Percentiles rank a stretch among this genome's conserved stretches.
Conservation (phyloP, 2,329 filamentous ascomycete species). For the Trichoderma sp. region DNA sequence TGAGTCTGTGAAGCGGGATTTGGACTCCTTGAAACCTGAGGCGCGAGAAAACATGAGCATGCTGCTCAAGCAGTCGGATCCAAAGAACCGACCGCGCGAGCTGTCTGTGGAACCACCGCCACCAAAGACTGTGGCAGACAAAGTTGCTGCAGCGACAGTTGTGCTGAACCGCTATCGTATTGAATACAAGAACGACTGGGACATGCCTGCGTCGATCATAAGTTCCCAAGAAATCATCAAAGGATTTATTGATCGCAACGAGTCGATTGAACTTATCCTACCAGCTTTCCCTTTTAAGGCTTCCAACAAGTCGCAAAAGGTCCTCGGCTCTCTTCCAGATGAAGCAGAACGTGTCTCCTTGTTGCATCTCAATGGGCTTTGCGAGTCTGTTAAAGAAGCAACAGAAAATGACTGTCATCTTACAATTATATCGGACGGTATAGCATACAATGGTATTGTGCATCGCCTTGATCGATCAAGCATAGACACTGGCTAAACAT, state of each 20-base stretch:
- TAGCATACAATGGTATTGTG: constrained; percentile 40
- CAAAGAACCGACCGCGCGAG: no score
- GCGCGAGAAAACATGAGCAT: no score
- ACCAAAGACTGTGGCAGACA: not conserved
- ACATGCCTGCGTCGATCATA: not conserved
- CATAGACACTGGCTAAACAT: constrained; percentile 34
- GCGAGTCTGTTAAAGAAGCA: constrained; percentile 43
- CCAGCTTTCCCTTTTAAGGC: constrained; percentile 35
- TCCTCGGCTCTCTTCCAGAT: constrained; percentile 45
- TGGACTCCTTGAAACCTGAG: no score
- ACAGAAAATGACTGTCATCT: constrained; percentile 47
- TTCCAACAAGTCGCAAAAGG: constrained; percentile 38
- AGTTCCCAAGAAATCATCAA: not conserved
- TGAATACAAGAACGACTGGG: constrained; percentile 17
- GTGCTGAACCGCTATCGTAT: constrained; percentile 16
- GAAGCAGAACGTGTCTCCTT: constrained; percentile 49
- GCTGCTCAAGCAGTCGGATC: no score
- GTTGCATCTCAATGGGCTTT: constrained; percentile 45
- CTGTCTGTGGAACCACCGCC: not conserved
- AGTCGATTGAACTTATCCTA: constrained; percentile 27
- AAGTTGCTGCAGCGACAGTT: not conserved
- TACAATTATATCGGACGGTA: constrained; percentile 46
- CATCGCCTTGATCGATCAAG: no score
- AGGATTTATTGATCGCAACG: not conserved
- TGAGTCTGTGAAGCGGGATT: no score